phyloP scores from a whole-genome alignment of 306 rosid genomes.

The Dryas drummondii region DNA sequence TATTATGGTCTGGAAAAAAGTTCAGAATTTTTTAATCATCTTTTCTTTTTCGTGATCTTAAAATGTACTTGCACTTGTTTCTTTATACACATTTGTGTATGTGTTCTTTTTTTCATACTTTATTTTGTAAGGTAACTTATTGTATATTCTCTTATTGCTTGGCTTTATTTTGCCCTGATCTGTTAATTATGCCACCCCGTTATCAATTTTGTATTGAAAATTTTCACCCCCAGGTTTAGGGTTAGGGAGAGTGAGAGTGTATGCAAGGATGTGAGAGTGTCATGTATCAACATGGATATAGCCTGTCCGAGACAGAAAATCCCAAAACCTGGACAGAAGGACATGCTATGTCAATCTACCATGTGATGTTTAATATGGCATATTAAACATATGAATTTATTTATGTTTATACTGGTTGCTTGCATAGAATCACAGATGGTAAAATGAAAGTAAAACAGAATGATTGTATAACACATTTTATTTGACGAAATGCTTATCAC shows the following conservation, averaged over 20 bases:
- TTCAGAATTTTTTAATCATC: background rate
- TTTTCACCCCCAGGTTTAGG: background rate
- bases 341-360: too few relatives aligned
- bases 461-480: too few relatives aligned
- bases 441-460: too few relatives aligned
- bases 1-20: background rate
- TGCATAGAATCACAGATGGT: too few relatives aligned
- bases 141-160: background rate
- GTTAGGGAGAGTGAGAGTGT: background rate
- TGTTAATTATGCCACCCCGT: too few relatives aligned
- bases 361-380: too few relatives aligned
- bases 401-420: too few relatives aligned
- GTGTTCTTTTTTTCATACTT: background rate
- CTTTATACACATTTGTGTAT: background rate
- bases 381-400: too few relatives aligned
- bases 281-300: background rate
- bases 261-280: background rate
- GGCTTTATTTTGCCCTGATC: too few relatives aligned
- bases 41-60: background rate
- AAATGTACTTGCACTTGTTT: background rate
- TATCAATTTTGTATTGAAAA: background rate
- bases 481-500: too few relatives aligned
- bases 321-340: too few relatives aligned
- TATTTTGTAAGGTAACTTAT: background rate
- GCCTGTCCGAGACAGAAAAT: background rate